Base-by-base conservation (phyloP, 106 monocot species). In the Acanthochlamys bracteata region DNA sequence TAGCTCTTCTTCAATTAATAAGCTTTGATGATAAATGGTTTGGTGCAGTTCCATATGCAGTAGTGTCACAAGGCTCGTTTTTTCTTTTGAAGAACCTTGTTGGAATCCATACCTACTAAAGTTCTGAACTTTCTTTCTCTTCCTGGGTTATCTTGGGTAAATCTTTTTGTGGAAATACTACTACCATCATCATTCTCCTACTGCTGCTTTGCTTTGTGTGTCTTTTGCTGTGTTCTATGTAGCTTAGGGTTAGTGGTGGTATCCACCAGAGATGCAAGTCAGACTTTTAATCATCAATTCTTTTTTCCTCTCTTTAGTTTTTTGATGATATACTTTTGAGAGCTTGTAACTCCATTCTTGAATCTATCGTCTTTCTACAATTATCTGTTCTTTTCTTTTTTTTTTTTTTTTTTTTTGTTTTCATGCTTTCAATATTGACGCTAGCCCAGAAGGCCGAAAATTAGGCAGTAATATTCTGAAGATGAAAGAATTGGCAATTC, bases 401-500 rank as follows among this genome's bases (percentile, higher is more conserved):
- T 14, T 49, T 10, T 2, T 49, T 14, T 49, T 49, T 49, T 49
- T 49, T 14, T 14, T 17, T 33, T 33, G 1, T 33, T 33, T 6
- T 6, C 33, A 3, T 33, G 33, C 6, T 33, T 33, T 33, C 33
- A 33, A 33, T 33, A 33, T 33, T 33, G 33, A 33, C 4, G 33
- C 1, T 33, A 33, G 33, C 6, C 1, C 6, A 33, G 33, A 33
- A 49, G 17, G 17, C 49, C 10, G 49, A 49, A 13, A 49, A 4
- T 49, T 49, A 17, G 49, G 49, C 49, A 9, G 2, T 49, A 9
- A 61, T 61, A n/a, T n/a, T n/a, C n/a, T n/a, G 27, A 49, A 61
- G 46, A 68, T 69, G 52, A 63, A 63, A 25, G 53, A 25, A 26
- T 63, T 71, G 53, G 41, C 17, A 61, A 70, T 60, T 52, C 70